phyloP scores from a whole-genome alignment of 768 basidiomycete species.

The Wakefieldia striispora region DNA sequence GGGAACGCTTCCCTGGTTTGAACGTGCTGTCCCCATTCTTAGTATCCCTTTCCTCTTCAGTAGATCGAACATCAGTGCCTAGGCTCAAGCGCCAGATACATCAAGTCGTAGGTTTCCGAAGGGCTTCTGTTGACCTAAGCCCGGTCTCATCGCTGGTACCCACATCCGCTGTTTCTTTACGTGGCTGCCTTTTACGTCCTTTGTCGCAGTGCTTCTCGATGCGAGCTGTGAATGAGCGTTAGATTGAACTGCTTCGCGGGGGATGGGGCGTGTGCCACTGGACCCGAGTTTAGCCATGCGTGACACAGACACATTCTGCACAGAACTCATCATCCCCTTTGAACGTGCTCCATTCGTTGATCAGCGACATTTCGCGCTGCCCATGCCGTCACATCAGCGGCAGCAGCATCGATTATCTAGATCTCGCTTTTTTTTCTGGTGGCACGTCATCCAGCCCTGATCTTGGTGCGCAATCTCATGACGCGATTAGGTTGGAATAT shows the following conservation, averaged over 20 bases:
- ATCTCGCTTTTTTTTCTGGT: background rate
- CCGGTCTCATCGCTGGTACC: background rate
- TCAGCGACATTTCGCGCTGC: slow-evolving; percentile 17
- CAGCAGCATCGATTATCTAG: slow-evolving; percentile 12
- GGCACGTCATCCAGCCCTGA: no score
- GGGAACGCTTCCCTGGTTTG: no score
- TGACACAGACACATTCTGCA: no score
- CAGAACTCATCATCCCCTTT: slow-evolving; percentile 32
- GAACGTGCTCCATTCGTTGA: slow-evolving; percentile 37
- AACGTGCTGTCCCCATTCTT: no score
- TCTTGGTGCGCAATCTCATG: no score
- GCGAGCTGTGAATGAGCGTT: background rate
- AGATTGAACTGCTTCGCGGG: no score
- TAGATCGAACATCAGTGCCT: no score
- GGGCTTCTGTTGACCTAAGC: slow-evolving; percentile 1
- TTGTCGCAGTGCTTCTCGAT: background rate
- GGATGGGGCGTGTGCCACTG: no score
- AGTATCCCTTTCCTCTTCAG: no score
- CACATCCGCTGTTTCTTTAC: background rate
- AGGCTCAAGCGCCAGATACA: no score
- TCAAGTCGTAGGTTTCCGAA: background rate
- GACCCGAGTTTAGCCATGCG: no score
- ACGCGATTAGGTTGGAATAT: no score
- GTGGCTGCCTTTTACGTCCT: background rate
- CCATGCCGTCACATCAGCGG: slow-evolving; percentile 1